A percentile compares a stretch with the other conserved stretches of the same genome.
phyloP scores from a whole-genome alignment of 805 yeast species.

The Torulaspora franciscae region DNA sequence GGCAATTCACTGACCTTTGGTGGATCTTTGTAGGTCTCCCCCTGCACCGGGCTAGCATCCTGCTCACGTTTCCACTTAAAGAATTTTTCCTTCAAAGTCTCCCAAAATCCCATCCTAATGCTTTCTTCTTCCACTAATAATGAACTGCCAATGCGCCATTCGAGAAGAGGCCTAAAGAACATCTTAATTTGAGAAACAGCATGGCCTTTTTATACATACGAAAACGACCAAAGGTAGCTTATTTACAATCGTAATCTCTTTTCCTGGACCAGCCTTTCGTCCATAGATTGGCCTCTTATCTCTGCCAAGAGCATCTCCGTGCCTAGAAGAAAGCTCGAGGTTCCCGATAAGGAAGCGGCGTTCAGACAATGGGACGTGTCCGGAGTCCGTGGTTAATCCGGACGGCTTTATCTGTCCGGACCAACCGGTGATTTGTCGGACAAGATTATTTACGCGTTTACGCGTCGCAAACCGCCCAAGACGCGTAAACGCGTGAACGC shows the following conservation, averaged over 20 bases:
- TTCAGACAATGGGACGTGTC: not conserved
- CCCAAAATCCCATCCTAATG: slow-evolving; percentile 14
- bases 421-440: too few species aligned
- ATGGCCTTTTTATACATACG: not conserved
- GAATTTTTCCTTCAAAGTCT: slow-evolving; percentile 16
- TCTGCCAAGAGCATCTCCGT: not conserved
- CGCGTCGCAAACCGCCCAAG: not conserved
- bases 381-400: not conserved
- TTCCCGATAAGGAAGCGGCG: not conserved
- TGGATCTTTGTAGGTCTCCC: slow-evolving; percentile 22
- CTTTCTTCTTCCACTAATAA: not conserved
- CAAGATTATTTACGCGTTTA: not conserved
- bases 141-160: too few species aligned
- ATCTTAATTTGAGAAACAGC: not conserved
- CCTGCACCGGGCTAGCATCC: slow-evolving; percentile 24
- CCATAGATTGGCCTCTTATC: not conserved
- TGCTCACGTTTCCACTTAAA: slow-evolving; percentile 22
- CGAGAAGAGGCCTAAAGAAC: too few species aligned
- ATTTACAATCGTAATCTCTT: too few species aligned
- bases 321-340: not conserved
- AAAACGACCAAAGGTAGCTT: not conserved
- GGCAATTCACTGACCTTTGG: slow-evolving; percentile 27
- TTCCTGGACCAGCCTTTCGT: not conserved
- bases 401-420: not conserved
- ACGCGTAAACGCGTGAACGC: slow-evolving; percentile 12